Evolutionary conservation across 2,329 filamentous ascomycete genomes (phyloP), one percentile per base, ranked within the genome.

Genomic region (Trichophyton equinum): DNA sequence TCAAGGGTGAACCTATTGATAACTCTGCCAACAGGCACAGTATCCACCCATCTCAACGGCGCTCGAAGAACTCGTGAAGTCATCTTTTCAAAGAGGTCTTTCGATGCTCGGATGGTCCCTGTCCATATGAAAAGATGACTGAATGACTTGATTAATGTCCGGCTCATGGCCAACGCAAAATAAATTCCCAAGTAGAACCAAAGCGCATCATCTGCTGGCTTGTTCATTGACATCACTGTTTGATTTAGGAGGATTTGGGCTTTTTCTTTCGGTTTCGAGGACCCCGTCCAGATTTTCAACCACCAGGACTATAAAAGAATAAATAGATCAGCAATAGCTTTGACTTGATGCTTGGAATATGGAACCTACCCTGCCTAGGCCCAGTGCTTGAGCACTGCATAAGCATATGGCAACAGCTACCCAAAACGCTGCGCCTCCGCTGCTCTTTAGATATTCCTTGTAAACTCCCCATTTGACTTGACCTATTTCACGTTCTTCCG

Each of bases 1-100:
- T 96, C 91, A 1, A 89, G 89, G 0, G 91, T 95, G 63, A 96
- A 79, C 6, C 91, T 83, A 71, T 96, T 96, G 88, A 96, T 96
- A 63, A 96, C 77, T 55, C 91, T 84, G 0, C 91, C 91, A 0
- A 95, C 85, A 0, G 91, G 91, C 0, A 91, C 96, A 3, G 89
- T 84, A 70, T 96, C 91, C 75, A 95, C 94, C 72, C 91, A 96
- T 0, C 90, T 84, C 74, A 96, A 95, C 0, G 86, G 91, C 0
- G 91, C 88, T 67, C 85, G 82, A 69, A 86, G 87, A 57, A 96
- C 88, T 58, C 82, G 82, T 1, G 81, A 76, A 74, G 96, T 83
- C 20, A 89, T 88, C 44, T 83, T 79, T 63, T 78, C 78, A 73
- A 96, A 96, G 57, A 96, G 81, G 5, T 79, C 77, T 66, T 86